A percentile compares a stretch with the other conserved stretches of the same genome.
phyloP scores from a whole-genome alignment of 2,329 filamentous ascomycete species.

The Ambrosiella xylebori region DNA sequence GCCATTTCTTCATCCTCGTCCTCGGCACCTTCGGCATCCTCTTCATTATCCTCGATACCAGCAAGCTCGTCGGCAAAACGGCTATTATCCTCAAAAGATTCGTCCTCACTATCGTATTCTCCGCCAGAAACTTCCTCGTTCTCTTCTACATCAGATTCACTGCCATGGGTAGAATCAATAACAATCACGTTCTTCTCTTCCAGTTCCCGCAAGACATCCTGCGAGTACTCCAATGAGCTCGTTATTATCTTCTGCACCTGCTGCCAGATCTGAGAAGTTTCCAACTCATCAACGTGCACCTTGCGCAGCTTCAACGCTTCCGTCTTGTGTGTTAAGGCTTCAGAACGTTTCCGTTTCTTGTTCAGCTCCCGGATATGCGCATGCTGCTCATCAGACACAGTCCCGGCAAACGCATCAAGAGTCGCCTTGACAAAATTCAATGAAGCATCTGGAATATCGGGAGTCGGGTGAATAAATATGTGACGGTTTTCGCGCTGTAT shows the following conservation, averaged over 20 bases:
- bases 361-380: constrained; percentile 48
- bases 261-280: constrained; percentile 81
- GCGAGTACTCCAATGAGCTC: constrained; percentile 32
- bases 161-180: constrained; percentile 13
- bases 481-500: constrained; percentile 46
- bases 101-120: constrained; percentile 20
- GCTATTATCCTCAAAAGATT: constrained; percentile 17
- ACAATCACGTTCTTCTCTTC: constrained; percentile 32
- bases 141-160: constrained; percentile 17
- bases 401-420: constrained; percentile 59
- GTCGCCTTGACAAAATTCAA: constrained; percentile 63
- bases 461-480: constrained; percentile 57
- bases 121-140: constrained; percentile 18
- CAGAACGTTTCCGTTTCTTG: constrained; percentile 59
- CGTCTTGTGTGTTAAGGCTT: constrained; percentile 26
- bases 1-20: constrained; percentile 20
- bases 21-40: constrained; percentile 22
- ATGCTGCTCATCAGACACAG: constrained; percentile 56
- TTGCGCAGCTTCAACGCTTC: constrained; percentile 59
- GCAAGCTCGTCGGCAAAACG: constrained; percentile 15
- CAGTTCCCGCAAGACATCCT: constrained; percentile 30
- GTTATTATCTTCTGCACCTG: constrained; percentile 71
- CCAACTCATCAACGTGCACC: constrained; percentile 74
- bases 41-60: constrained; percentile 18
- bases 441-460: constrained; percentile 49